phyloP scores from a whole-genome alignment of 108 stramenopile genomes.

The Asterionellopsis glacialis region DNA sequence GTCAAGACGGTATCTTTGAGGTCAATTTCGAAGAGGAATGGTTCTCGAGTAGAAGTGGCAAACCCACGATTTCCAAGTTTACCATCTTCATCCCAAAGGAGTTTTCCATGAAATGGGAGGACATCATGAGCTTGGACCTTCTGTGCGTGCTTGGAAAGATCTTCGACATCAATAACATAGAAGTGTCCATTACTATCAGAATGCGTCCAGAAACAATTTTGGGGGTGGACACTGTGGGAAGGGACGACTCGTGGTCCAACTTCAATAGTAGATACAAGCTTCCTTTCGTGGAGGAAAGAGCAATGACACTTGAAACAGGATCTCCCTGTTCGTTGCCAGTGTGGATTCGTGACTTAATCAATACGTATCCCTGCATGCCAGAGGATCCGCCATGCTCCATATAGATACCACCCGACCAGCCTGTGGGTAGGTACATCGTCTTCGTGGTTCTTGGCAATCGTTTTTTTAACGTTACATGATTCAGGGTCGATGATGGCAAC shows the following conservation, averaged over 20 bases:
- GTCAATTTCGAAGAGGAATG: constrained; percentile 11
- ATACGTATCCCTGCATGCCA: constrained; percentile 6
- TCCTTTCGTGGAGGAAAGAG: neutral
- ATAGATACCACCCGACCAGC: constrained; percentile 10
- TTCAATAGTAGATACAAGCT: constrained; percentile 1
- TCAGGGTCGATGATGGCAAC: constrained; percentile 16
- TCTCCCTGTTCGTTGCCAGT: constrained; percentile 2
- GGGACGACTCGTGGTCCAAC: constrained; percentile 14
- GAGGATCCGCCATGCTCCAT: constrained; percentile 3
- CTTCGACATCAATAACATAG: constrained; percentile 10
- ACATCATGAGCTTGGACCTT: constrained; percentile 5
- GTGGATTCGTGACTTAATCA: constrained; percentile 5
- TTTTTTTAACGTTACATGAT: constrained; percentile 9
- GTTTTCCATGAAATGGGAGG: constrained; percentile 12
- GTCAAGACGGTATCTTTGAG: neutral
- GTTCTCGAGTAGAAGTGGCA: constrained; percentile 13
- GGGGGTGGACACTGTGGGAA: constrained; percentile 7
- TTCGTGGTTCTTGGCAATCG: constrained; percentile 3
- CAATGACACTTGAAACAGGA: neutral
- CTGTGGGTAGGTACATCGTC: constrained; percentile 4
- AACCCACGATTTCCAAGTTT: constrained; percentile 13
- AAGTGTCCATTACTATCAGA: constrained; percentile 19
- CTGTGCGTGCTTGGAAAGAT: constrained; percentile 5
- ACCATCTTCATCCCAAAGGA: constrained; percentile 16
- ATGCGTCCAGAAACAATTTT: constrained; percentile 12